Evolutionary conservation across 148 eudicot genomes (phyloP).

Genomic region (Polygonum aviculare): DNA sequence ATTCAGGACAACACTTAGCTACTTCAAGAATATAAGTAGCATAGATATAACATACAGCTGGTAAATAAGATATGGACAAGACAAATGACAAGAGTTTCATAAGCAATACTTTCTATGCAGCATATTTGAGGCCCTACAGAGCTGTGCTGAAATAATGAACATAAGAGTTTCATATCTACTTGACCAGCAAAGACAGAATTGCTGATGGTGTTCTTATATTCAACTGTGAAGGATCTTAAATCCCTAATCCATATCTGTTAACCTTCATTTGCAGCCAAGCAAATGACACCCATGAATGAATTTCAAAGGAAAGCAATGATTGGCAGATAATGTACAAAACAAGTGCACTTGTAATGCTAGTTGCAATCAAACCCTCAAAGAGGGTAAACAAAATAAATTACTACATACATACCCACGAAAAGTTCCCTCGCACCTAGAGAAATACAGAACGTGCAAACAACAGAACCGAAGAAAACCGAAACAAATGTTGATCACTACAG

Average conservation of each 20-base stretch:
- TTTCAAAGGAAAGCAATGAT: conserved; percentile 1
- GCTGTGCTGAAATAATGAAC: neutral
- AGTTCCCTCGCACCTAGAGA: neutral
- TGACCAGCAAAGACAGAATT: neutral
- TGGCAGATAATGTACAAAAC: neutral
- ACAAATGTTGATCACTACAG: neutral
- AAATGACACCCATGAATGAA: neutral
- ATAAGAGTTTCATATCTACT: neutral
- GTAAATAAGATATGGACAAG: neutral
- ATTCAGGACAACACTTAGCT: neutral
- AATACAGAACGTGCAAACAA: neutral
- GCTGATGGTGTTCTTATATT: neutral
- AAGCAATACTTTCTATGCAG: neutral
- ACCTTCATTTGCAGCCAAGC: neutral
- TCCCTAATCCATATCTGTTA: neutral
- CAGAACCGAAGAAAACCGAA: neutral
- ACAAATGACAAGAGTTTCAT: neutral
- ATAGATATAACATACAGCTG: neutral
- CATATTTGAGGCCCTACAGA: neutral
- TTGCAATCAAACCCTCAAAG: neutral
- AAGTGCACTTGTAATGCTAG: neutral
- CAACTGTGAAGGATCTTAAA: neutral
- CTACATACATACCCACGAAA: neutral
- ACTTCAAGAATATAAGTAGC: neutral
- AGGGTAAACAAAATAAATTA: neutral